A percentile compares a stretch with the other conserved stretches of the same genome.
These are phyloP conservation scores for Dothideomycetidae sp. DNA, from an alignment of 2,329 filamentous ascomycete species.

Conservation along the genomic window DNA sequence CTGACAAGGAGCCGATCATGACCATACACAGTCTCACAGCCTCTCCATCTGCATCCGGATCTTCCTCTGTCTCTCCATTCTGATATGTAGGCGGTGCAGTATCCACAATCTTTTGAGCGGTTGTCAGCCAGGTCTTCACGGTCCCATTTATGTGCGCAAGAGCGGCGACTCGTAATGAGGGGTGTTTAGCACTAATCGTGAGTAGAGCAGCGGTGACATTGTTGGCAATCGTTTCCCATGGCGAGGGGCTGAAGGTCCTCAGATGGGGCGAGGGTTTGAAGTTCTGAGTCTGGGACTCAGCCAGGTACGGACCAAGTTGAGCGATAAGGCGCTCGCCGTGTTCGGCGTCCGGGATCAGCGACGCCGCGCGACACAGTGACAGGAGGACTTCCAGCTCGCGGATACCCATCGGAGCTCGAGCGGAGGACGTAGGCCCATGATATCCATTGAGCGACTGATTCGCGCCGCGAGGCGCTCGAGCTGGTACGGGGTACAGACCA, in stretches of 20 bases:
- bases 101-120: constrained; percentile 38
- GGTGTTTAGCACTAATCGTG: constrained; percentile 61
- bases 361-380: constrained; percentile 80
- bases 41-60: constrained; percentile 37
- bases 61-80: constrained; percentile 18
- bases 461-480: constrained; percentile 15
- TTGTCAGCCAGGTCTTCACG: constrained; percentile 52
- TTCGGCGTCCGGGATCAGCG: constrained; percentile 53
- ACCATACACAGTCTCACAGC: constrained; percentile 62
- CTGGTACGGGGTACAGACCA: constrained; percentile 17
- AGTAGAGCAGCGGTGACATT: constrained; percentile 69
- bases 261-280: constrained; percentile 73
- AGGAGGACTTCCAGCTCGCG: constrained; percentile 86
- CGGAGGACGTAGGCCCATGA: constrained; percentile 9
- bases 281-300: constrained; percentile 66
- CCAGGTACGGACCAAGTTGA: constrained; percentile 70
- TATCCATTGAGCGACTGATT: constrained; percentile 7
- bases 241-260: constrained; percentile 68
- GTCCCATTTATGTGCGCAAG: constrained; percentile 56
- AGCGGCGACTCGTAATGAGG: constrained; percentile 51
- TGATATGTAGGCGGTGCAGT: constrained; percentile 12
- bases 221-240: constrained; percentile 70
- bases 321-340: constrained; percentile 65
- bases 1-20: constrained; percentile 79
- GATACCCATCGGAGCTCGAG: constrained; percentile 38